Evolutionary conservation across 2,329 filamentous ascomycete genomes (phyloP), one percentile per base, ranked within the genome.

Genomic region (Neofusicoccum sp.): DNA sequence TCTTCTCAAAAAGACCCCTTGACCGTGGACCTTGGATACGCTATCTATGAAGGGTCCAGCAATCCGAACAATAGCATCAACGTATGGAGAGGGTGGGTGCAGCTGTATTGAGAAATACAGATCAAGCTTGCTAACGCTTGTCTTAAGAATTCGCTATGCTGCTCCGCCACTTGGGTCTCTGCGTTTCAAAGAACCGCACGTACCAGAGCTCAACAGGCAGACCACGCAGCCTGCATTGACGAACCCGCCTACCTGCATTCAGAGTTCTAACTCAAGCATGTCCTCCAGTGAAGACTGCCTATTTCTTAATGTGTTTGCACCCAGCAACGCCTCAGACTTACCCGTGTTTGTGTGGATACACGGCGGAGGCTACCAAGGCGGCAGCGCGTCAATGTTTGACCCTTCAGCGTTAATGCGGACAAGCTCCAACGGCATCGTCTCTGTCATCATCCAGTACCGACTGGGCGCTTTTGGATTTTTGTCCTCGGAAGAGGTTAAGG

Each of bases 401-500:
- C 85, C 4, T 73, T 87, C 4, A 84, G 86, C 64, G 81, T 82
- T 78, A 0, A 87, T 81, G 2, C 82, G 79, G 28, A 65, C 67
- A 1, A 63, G 70, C 2, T 83, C 82, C 60, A 82, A 82, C 58
- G 81, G 84, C 66, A 79, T 84, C 48, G 68, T 82, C 3, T 75
- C 81, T 6, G 76, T 82, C 2, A 80, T 80, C 62, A 70, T 82
- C 6, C 85, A 85, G 69, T 84, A 86, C 68, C 78, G 83, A 26
- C 75, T 80, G 47, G 85, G 85, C 63, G 82, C 82, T 14, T 83
- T 82, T 65, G 87, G 86, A 0, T 89, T 89, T 65, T 76, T 89
- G 1, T 81, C 84, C 0, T 81, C 84, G 43, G 79, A 84, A 36
- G 75, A 80, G 31, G 77, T 89, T 7, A 78, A 80, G 38, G 68